Percentiles rank a stretch among this genome's conserved stretches.
These are phyloP conservation scores for Chrysoporthe puriensis DNA, from an alignment of 2,329 filamentous ascomycete genomes.

Conservation along the genomic window DNA sequence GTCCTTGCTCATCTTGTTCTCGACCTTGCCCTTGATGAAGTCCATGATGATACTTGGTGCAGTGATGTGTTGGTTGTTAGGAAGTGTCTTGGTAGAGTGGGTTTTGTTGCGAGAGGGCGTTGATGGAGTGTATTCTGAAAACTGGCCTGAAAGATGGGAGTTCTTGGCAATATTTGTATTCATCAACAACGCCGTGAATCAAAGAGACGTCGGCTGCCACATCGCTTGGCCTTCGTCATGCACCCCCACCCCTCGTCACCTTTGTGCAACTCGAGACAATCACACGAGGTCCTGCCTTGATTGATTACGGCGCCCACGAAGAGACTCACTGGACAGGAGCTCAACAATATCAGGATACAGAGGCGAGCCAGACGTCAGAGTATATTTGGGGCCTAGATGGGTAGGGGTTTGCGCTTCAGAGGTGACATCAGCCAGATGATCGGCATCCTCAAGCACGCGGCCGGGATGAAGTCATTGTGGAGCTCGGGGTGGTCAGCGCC, in stretches of 20 bases:
- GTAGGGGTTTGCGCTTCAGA: neutral
- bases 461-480: constrained; percentile 24
- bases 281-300: neutral
- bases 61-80: neutral
- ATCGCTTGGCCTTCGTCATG: constrained; percentile 6
- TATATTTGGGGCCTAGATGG: neutral
- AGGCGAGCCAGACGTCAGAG: constrained; percentile 17
- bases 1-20: constrained; percentile 29
- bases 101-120: neutral
- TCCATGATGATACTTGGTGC: constrained; percentile 13
- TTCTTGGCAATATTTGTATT: constrained; percentile 3
- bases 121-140: neutral
- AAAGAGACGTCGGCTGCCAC: too few relatives aligned
- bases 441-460: neutral
- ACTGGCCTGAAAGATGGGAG: neutral
- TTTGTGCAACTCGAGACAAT: neutral
- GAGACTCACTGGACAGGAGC: neutral
- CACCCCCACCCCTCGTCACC: neutral
- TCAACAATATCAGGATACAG: neutral
- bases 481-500: neutral
- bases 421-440: constrained; percentile 23
- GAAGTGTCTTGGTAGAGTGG: neutral
- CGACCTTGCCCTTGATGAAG: constrained; percentile 23
- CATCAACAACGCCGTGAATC: neutral
- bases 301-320: neutral